Conservation (phyloP, 2,329 filamentous ascomycete genomes). For the Sporothrix sp. region DNA sequence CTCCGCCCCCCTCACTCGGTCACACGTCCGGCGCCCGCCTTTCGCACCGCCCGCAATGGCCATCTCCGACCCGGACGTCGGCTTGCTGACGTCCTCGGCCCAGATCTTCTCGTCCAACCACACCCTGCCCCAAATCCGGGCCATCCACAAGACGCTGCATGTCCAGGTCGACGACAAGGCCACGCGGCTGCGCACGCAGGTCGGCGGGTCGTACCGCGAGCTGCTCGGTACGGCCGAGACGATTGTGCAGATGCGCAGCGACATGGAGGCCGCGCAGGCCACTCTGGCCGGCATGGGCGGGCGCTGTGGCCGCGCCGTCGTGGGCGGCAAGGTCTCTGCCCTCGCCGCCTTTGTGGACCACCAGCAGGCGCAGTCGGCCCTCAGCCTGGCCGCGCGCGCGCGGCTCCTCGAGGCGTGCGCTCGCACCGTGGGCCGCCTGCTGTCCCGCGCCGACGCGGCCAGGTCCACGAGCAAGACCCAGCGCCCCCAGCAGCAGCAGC, state of each 20-base stretch:
- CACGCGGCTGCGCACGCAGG: constrained; percentile 51
- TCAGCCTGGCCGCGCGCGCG: constrained; percentile 31
- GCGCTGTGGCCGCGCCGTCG: constrained; percentile 61
- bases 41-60: constrained; percentile 20
- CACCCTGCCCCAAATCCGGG: constrained; percentile 54
- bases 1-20: not conserved
- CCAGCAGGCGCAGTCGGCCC: constrained; percentile 19
- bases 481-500: constrained; percentile 27
- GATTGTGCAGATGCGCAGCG: constrained; percentile 79
- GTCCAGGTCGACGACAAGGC: constrained; percentile 53
- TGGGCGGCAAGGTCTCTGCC: constrained; percentile 56
- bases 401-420: constrained; percentile 44
- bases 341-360: constrained; percentile 37
- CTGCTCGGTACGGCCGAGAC: constrained; percentile 84
- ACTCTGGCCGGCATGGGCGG: constrained; percentile 63
- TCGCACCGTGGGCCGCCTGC: constrained; percentile 38
- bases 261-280: constrained; percentile 65
- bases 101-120: constrained; percentile 45
- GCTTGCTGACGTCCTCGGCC: constrained; percentile 38
- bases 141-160: constrained; percentile 51
- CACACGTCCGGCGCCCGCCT: not conserved
- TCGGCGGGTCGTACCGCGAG: constrained; percentile 68
- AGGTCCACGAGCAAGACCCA: not conserved
- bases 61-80: constrained; percentile 33
- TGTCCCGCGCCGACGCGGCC: constrained; percentile 21